Evolutionary conservation across 116 monocot genomes (phyloP), one percentile per base, ranked within the genome.

Genomic region (Trichopus zeylanicus): DNA sequence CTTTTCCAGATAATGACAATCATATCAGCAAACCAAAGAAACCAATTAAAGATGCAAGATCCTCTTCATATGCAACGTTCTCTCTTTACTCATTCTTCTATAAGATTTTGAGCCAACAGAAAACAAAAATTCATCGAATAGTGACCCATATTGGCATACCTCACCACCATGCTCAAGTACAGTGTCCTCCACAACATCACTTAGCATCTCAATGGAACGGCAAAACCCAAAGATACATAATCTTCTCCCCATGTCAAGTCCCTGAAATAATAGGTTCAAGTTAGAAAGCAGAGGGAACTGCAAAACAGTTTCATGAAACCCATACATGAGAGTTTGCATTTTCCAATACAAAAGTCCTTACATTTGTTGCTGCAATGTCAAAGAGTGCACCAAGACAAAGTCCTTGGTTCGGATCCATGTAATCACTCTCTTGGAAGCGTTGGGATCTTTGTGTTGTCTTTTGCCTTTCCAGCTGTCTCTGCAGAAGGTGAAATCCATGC

Each of bases 201-300:
- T 86, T 38, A 95, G 51, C 95, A 95, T 95, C 68, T 95, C 95
- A 72, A 95, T 86, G 19, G 95, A 95, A 12, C 95, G 83, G 63
- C 95, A 95, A 65, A 95, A 95, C 1, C 95, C 95, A 70, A 81
- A 90, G 49, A 95, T 84, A 67, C 95, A 95, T 69, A 95, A 72
- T 57, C 95, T 83, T 79, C 95, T 83, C 26, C 95, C 90, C 29
- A 55, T 79, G 28, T 95, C 90, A 59, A 79, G 86, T 60, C 95
- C 95, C 95, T 95, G 64, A 25, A 64, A 47, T 5, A 57, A 52
- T 46, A 57, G 4, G 47, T 63, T 6, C 24, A 2, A 19, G 3
- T 22, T 18, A 15, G 15, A 37, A 18, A 53, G 21, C 53, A 35
- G 25, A 33, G 4, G 18, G 16, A 26, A 64, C 49, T 0, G 21